Percentiles rank a stretch among this genome's conserved stretches.
These are phyloP conservation scores for Trichocladium antarcticum DNA, from an alignment of 495 filamentous ascomycete species.

Conservation along the genomic window DNA sequence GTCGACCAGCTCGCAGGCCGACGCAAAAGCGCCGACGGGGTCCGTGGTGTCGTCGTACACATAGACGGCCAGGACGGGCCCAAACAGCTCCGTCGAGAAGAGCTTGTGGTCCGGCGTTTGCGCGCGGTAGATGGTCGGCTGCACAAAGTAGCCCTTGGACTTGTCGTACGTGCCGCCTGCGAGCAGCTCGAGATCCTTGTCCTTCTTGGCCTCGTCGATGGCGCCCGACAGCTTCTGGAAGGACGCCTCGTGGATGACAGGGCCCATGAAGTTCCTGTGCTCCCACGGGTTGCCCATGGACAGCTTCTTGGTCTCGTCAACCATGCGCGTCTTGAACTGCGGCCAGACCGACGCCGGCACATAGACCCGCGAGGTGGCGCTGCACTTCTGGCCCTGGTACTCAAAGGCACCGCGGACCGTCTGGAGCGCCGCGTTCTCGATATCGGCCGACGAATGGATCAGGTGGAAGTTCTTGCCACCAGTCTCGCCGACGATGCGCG, in stretches of 20 bases:
- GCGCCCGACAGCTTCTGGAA: constrained; percentile 59
- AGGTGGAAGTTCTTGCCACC: constrained; percentile 91
- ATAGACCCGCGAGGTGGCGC: constrained; percentile 67
- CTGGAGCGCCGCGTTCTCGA: constrained; percentile 64
- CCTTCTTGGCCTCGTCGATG: constrained; percentile 58
- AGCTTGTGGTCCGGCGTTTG: constrained; percentile 51
- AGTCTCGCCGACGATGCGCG: constrained; percentile 75
- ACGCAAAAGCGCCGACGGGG: constrained; percentile 43
- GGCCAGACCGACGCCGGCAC: constrained; percentile 60
- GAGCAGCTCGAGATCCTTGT: constrained; percentile 51
- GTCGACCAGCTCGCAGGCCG: constrained; percentile 49
- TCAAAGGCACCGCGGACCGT: constrained; percentile 83
- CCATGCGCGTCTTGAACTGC: constrained; percentile 50
- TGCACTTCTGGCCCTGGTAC: constrained; percentile 86
- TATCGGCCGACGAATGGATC: constrained; percentile 60
- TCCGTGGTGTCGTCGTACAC: constrained; percentile 57
- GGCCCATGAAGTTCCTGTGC: constrained; percentile 61
- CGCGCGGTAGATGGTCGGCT: constrained; percentile 61
- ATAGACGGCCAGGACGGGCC: constrained; percentile 57
- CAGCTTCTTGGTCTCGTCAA: constrained; percentile 54
- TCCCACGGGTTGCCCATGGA: constrained; percentile 58
- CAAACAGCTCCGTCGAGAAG: constrained; percentile 65
- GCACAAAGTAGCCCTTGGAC: constrained; percentile 56
- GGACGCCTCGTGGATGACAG: constrained; percentile 61
- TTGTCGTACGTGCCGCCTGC: constrained; percentile 60